Percentiles rank a stretch among this genome's conserved stretches.
Evolutionary conservation across 805 yeast genomes (phyloP).

Genomic region (Candida andamanensis): DNA sequence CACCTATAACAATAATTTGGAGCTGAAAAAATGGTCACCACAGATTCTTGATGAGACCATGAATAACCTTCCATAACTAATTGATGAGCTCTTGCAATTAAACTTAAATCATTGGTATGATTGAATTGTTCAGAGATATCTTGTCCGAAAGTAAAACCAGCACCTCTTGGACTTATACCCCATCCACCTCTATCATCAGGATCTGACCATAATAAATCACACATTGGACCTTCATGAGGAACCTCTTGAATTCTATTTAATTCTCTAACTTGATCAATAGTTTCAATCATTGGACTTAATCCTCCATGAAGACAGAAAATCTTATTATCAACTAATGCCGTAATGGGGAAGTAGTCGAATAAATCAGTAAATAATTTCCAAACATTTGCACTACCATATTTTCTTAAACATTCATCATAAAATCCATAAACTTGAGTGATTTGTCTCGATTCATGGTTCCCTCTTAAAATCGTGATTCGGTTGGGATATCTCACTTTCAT

Average conservation of each 20-base stretch:
- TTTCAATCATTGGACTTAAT: slow-evolving; percentile 88
- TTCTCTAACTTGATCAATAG: slow-evolving; percentile 87
- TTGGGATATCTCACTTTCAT: slow-evolving; percentile 90
- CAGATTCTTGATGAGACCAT: slow-evolving; percentile 92
- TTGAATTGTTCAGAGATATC: slow-evolving; percentile 92
- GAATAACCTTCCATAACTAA: slow-evolving; percentile 96
- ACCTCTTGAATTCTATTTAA: slow-evolving; percentile 91
- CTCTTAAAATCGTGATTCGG: slow-evolving; percentile 87
- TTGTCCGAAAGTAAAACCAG: slow-evolving; percentile 96
- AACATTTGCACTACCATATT: slow-evolving; percentile 87
- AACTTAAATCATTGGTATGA: slow-evolving; percentile 77
- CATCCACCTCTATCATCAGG: slow-evolving; percentile 98
- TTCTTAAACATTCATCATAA: slow-evolving; percentile 91
- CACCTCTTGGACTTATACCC: slow-evolving; percentile 98
- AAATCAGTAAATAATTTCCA: slow-evolving; percentile 91
- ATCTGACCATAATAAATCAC: slow-evolving; percentile 94
- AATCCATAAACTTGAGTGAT: slow-evolving; percentile 95
- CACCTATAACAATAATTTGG: slow-evolving; percentile 97
- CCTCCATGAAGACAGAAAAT: slow-evolving; percentile 95
- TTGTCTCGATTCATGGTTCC: slow-evolving; percentile 93
- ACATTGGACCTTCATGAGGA: slow-evolving; percentile 97
- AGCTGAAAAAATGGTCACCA: slow-evolving; percentile 90
- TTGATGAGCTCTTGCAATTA: slow-evolving; percentile 94
- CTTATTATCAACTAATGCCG: slow-evolving; percentile 87
- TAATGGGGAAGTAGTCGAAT: slow-evolving; percentile 89